These are phyloP conservation scores for Cornus controversa DNA, from an alignment of 148 eudicot species.

Conservation along the genomic window DNA sequence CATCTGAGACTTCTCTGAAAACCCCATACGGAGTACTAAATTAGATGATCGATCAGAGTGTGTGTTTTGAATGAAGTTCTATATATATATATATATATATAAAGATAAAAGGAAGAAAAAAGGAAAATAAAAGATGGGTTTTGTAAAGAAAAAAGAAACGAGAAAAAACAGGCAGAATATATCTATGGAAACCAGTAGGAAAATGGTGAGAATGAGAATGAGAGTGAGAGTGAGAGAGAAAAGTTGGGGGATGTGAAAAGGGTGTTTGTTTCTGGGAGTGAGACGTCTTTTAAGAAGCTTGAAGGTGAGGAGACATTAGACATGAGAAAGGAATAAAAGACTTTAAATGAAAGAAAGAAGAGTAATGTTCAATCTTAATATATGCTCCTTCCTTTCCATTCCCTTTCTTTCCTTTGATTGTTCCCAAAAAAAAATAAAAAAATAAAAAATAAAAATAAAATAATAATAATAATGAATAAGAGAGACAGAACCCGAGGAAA, in stretches of 20 bases:
- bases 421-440: too few relatives aligned
- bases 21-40: conserved; percentile 24
- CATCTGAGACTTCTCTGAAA: conserved; percentile 14
- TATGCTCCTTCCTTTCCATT: too few relatives aligned
- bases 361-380: conserved; percentile 20
- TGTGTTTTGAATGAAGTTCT: too few relatives aligned
- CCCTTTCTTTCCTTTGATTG: too few relatives aligned
- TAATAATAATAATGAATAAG: too few relatives aligned
- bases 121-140: too few relatives aligned
- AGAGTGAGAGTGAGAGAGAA: neutral
- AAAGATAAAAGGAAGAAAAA: neutral
- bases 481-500: conserved; percentile 33
- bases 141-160: too few relatives aligned
- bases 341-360: conserved; percentile 22
- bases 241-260: neutral
- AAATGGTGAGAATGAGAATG: neutral
- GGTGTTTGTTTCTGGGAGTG: neutral
- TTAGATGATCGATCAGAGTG: conserved; percentile 5
- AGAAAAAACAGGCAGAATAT: neutral
- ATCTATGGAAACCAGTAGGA: conserved; percentile 8
- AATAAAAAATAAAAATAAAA: too few relatives aligned
- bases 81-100: neutral
- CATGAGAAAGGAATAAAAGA: conserved; percentile 6
- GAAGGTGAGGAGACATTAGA: neutral
- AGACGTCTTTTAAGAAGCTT: neutral